A percentile compares a stretch with the other conserved stretches of the same genome.
phyloP scores from a whole-genome alignment of 1,284 basidiomycete genomes.

The Tetrapyrgos nigripes region DNA sequence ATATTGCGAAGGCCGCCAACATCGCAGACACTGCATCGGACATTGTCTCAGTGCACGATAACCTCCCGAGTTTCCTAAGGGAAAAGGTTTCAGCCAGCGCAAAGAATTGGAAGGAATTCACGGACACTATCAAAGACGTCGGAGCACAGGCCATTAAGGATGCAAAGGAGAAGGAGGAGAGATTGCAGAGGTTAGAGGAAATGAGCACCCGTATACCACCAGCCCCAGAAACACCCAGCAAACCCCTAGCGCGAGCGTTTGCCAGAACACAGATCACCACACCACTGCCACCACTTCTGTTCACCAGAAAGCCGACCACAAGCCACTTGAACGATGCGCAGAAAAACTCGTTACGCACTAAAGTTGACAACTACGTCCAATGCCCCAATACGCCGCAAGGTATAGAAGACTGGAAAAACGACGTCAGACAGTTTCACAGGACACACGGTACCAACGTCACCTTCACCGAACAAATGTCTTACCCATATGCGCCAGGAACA shows the following conservation, averaged over 20 bases:
- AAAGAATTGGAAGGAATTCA: conserved; percentile 4
- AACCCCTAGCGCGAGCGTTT: not conserved
- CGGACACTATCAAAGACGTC: not conserved
- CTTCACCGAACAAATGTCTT: not conserved
- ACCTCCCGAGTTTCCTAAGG: not conserved
- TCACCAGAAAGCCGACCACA: not conserved
- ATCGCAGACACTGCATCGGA: not conserved
- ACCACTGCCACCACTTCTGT: not conserved
- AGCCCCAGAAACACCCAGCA: not conserved
- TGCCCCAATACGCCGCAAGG: not conserved
- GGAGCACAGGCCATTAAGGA: not conserved
- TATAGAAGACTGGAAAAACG: not conserved
- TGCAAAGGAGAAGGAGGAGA: not conserved
- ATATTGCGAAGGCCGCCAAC: not conserved
- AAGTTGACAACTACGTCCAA: not conserved
- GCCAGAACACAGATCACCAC: not conserved
- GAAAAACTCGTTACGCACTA: not conserved
- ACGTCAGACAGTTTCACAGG: not conserved
- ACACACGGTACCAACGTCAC: not conserved
- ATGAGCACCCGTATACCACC: not conserved
- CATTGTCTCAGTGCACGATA: not conserved
- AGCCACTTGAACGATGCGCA: not conserved
- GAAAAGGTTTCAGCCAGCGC: not conserved
- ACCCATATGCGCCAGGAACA: not conserved
- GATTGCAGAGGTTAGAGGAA: not conserved